These are phyloP conservation scores for Pinus tabuliformis DNA, from an alignment of 75 land plant genomes.

Conservation along the genomic window DNA sequence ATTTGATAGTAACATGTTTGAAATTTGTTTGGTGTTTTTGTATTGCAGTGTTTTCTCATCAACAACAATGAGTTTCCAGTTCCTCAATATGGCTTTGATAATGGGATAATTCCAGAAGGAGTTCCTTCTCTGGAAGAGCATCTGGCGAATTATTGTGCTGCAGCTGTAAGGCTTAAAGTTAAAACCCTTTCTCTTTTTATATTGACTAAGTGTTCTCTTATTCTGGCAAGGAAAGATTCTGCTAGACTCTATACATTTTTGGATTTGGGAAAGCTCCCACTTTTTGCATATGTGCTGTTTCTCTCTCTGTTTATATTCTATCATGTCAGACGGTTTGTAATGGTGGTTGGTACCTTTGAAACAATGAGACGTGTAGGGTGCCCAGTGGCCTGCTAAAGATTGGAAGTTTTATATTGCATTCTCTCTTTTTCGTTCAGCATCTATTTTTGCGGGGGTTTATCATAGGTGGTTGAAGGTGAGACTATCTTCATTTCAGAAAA, in stretches of 20 bases:
- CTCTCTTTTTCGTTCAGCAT: constrained; percentile 82
- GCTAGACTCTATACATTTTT: neutral
- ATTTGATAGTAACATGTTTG: neutral
- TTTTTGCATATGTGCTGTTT: neutral
- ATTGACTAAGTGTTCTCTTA: neutral
- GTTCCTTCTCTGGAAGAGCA: constrained; percentile 77
- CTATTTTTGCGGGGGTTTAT: constrained; percentile 85
- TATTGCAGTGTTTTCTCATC: constrained; percentile 71
- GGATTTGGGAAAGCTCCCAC: neutral
- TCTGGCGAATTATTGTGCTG: constrained; percentile 75
- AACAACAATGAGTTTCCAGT: constrained; percentile 28
- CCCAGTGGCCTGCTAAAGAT: constrained; percentile 72
- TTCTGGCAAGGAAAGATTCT: neutral
- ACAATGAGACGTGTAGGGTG: constrained; percentile 44
- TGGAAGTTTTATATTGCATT: constrained; percentile 94
- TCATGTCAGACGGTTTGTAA: neutral
- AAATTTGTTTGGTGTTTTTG: neutral
- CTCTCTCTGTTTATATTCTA: neutral
- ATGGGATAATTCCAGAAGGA: constrained; percentile 57
- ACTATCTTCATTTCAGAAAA: neutral
- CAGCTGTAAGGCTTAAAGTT: constrained; percentile 63
- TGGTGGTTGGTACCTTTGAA: neutral
- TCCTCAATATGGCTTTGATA: constrained; percentile 50
- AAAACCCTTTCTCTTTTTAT: neutral
- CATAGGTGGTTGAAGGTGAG: constrained; percentile 77